Evolutionary conservation across 805 yeast species (phyloP).

Genomic region (Metschnikowia lochheadii): DNA sequence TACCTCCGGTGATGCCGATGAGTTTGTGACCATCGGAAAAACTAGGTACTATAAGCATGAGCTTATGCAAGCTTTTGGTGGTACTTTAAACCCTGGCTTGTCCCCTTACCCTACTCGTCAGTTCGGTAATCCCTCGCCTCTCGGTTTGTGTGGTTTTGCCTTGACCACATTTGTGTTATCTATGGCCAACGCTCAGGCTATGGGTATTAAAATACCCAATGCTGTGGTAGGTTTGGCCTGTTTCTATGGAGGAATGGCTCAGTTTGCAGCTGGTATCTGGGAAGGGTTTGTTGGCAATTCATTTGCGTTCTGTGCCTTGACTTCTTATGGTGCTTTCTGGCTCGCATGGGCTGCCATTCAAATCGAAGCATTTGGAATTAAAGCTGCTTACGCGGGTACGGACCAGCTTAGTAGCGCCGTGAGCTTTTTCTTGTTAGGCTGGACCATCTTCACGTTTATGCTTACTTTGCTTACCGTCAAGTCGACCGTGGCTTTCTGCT

Average conservation of each 20-base stretch:
- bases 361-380: constrained; percentile 57
- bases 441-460: constrained; percentile 41
- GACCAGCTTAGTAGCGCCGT: constrained; percentile 29
- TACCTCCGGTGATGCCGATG: constrained; percentile 30
- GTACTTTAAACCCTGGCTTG: constrained; percentile 32
- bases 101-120: constrained; percentile 45
- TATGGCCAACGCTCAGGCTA: constrained; percentile 19
- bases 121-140: constrained; percentile 35
- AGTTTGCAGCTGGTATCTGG: constrained; percentile 20
- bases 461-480: constrained; percentile 32
- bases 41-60: constrained; percentile 30
- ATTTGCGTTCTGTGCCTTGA: constrained; percentile 18
- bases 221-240: constrained; percentile 17
- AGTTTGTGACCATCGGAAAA: constrained; percentile 29
- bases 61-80: constrained; percentile 37
- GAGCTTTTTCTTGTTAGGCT: constrained; percentile 35
- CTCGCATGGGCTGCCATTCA: constrained; percentile 57
- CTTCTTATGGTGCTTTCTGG: constrained; percentile 61
- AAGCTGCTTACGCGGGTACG: constrained; percentile 38
- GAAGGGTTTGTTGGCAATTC: constrained; percentile 19
- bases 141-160: constrained; percentile 20
- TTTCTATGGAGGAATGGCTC: constrained; percentile 19
- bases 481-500: constrained; percentile 35
- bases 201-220: constrained; percentile 16
- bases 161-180: constrained; percentile 20